Evolutionary conservation across 768 basidiomycete genomes (phyloP).

Genomic region (Hemileccinum impolitum): DNA sequence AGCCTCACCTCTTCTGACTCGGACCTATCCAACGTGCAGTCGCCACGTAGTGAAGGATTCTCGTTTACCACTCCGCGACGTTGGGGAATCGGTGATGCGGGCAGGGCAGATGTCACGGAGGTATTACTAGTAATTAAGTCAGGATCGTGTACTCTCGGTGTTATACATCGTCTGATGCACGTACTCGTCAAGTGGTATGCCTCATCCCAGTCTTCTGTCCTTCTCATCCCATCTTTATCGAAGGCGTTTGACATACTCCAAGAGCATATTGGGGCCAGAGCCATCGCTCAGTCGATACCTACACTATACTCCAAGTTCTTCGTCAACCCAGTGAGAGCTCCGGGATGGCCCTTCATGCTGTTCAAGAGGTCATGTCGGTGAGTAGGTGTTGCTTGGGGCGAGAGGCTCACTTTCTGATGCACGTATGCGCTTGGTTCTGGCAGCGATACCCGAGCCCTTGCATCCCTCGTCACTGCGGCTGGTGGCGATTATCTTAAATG

Average conservation of each 20-base stretch:
- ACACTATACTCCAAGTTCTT: conserved; percentile 89
- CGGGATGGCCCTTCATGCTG: conserved; percentile 91
- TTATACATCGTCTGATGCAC: conserved; percentile 71
- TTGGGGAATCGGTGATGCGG: conserved; percentile 95
- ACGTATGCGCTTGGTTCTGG: conserved; percentile 63
- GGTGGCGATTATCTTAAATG: conserved; percentile 80
- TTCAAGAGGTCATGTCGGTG: no score
- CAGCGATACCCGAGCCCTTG: conserved; percentile 86
- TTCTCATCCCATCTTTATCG: conserved; percentile 26
- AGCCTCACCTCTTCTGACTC: no score
- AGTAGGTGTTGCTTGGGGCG: not conserved
- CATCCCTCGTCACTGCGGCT: conserved; percentile 89
- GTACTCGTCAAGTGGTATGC: conserved; percentile 81
- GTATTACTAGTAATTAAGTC: conserved; percentile 82
- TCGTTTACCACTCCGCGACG: conserved; percentile 94
- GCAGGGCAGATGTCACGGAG: conserved; percentile 94
- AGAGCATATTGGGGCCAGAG: conserved; percentile 83
- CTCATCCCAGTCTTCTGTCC: conserved; percentile 45
- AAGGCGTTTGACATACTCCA: conserved; percentile 89
- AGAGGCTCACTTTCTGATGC: not conserved
- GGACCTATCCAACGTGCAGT: conserved; percentile 87
- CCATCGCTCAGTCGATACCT: conserved; percentile 95
- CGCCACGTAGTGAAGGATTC: conserved; percentile 91
- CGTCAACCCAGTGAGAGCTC: conserved; percentile 90
- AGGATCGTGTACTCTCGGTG: conserved; percentile 87